Percentiles rank a stretch among this genome's conserved stretches.
These are phyloP conservation scores for Cajanus cajan DNA, from an alignment of 306 rosid genomes.

Conservation along the genomic window DNA sequence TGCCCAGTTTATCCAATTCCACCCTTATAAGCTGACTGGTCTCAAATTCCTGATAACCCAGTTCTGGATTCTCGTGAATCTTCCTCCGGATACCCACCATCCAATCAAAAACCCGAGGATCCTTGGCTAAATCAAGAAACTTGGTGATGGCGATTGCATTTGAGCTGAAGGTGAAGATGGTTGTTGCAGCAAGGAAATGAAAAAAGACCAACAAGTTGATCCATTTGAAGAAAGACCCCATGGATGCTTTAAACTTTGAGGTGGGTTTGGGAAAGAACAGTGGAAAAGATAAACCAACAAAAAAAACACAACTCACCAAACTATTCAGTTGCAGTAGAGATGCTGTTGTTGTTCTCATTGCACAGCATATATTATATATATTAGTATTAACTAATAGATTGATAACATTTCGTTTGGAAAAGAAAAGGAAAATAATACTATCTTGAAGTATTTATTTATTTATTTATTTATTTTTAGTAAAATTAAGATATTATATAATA, in stretches of 20 bases:
- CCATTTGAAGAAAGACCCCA: constrained; percentile 40
- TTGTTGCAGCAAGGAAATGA: background rate
- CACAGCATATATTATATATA: background rate
- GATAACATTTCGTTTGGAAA: background rate
- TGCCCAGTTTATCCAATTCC: constrained; percentile 57
- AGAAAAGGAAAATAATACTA: no score
- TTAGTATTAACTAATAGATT: background rate
- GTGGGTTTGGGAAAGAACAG: constrained; percentile 4
- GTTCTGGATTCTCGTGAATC: constrained; percentile 82
- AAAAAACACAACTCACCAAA: background rate
- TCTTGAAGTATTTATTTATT: no score
- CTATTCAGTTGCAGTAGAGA: background rate
- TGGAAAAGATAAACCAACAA: constrained; percentile 12
- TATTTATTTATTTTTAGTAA: background rate
- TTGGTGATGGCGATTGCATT: constrained; percentile 37
- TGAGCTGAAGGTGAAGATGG: constrained; percentile 32
- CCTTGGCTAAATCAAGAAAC: constrained; percentile 51
- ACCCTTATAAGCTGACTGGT: constrained; percentile 73
- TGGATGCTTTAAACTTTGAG: background rate
- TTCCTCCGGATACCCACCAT: constrained; percentile 67
- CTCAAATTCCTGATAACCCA: constrained; percentile 75
- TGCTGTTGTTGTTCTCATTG: background rate
- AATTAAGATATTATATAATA: no score
- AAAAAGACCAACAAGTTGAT: constrained; percentile 25
- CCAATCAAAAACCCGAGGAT: constrained; percentile 55